Evolutionary conservation across 495 filamentous ascomycete genomes (phyloP).

Genomic region (Neurospora tetrasperma): DNA sequence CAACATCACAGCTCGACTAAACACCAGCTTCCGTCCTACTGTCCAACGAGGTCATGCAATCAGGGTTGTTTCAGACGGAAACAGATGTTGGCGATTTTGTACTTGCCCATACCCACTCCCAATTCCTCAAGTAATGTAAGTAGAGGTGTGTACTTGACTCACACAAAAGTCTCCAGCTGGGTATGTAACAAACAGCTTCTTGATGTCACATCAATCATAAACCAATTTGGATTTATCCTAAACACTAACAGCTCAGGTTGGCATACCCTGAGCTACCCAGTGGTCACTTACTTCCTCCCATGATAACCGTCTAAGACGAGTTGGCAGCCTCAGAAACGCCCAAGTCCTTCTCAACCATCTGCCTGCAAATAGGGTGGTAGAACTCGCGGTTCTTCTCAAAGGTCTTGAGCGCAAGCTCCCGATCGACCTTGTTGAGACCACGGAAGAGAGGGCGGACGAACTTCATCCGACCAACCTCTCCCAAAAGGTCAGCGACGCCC

Average conservation of each 20-base stretch:
- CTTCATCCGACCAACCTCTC: slow-evolving; percentile 89
- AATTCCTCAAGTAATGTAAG: neutral
- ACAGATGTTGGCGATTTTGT: neutral
- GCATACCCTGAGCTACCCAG: neutral
- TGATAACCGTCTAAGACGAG: neutral
- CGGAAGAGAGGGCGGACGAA: slow-evolving; percentile 81
- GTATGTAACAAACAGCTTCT: neutral
- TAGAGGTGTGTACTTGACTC: neutral
- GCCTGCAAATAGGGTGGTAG: slow-evolving; percentile 90
- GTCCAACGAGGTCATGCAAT: neutral
- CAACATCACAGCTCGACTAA: neutral
- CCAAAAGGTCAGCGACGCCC: slow-evolving; percentile 62
- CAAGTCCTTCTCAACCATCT: slow-evolving; percentile 76
- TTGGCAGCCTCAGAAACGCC: slow-evolving; percentile 18
- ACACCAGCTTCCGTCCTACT: neutral
- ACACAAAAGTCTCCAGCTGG: neutral
- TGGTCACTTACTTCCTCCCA: neutral
- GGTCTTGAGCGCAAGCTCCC: slow-evolving; percentile 63
- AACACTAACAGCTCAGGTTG: neutral
- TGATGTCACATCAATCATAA: neutral
- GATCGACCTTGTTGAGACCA: slow-evolving; percentile 60
- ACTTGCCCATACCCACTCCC: neutral
- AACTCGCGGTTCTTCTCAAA: slow-evolving; percentile 83
- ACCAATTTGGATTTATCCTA: neutral
- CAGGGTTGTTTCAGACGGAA: neutral